phyloP scores from a whole-genome alignment of 768 basidiomycete species.

The Rubroboletus pulcherrimus region DNA sequence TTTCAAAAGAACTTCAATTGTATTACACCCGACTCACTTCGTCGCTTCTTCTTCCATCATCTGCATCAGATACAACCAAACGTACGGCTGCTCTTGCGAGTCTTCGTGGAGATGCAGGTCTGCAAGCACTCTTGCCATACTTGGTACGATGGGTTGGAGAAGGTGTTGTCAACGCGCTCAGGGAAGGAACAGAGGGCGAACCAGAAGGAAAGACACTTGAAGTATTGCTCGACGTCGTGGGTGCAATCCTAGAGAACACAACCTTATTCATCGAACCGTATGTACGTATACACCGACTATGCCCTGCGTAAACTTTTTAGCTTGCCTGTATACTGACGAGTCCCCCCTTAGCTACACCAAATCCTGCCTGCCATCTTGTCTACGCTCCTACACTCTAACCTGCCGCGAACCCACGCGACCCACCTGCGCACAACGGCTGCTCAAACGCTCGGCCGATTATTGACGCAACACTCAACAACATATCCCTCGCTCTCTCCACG shows the following conservation, averaged over 20 bases:
- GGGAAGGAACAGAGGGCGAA: constrained; percentile 48
- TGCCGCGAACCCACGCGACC: constrained; percentile 66
- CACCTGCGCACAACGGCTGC: constrained; percentile 76
- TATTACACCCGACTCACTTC: constrained; percentile 91
- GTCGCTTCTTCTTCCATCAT: constrained; percentile 56
- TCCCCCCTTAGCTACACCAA: constrained; percentile 78
- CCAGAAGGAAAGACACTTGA: constrained; percentile 70
- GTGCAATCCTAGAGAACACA: constrained; percentile 80
- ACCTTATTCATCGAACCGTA: constrained; percentile 96
- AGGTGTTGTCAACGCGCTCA: constrained; percentile 66
- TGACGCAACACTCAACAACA: constrained; percentile 81
- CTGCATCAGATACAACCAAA: constrained; percentile 56
- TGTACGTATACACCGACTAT: constrained; percentile 47
- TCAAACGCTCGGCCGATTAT: constrained; percentile 76
- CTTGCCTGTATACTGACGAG: not conserved
- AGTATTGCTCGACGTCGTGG: constrained; percentile 78
- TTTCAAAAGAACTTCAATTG: constrained; percentile 90
- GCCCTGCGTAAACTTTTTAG: not conserved
- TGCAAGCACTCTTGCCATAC: constrained; percentile 90
- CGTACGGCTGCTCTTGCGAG: constrained; percentile 89
- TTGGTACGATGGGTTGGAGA: constrained; percentile 94
- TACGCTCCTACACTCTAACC: constrained; percentile 80
- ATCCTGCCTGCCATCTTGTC: constrained; percentile 90
- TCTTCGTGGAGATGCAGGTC: constrained; percentile 81
- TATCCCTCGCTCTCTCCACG: constrained; percentile 85